Evolutionary conservation across 768 basidiomycete species (phyloP).

Genomic region (Fibroporia radiculosa): DNA sequence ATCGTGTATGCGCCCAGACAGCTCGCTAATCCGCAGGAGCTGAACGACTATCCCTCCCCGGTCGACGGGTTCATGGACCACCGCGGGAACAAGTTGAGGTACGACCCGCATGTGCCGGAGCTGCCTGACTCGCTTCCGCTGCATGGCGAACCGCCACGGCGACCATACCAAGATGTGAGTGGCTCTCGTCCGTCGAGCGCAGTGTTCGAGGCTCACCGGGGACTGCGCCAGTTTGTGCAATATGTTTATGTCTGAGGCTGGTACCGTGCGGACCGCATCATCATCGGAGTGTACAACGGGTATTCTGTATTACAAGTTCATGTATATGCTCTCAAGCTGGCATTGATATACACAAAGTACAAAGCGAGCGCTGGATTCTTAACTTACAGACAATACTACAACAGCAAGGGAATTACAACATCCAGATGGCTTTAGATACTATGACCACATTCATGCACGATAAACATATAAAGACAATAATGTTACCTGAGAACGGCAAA

Average conservation of each 20-base stretch:
- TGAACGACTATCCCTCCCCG: slow-evolving; percentile 50
- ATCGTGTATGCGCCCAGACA: slow-evolving; percentile 60
- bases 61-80: slow-evolving; percentile 52
- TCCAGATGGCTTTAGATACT: too few species aligned
- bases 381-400: too few species aligned
- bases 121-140: slow-evolving; percentile 55
- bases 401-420: too few species aligned
- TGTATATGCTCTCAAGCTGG: too few species aligned
- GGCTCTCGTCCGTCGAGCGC: not conserved
- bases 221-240: slow-evolving; percentile 10
- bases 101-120: slow-evolving; percentile 41
- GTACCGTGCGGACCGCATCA: not conserved
- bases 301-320: too few species aligned
- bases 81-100: slow-evolving; percentile 33
- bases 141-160: slow-evolving; percentile 42
- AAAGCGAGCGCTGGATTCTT: too few species aligned
- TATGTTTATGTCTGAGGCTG: slow-evolving; percentile 8
- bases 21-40: slow-evolving; percentile 50
- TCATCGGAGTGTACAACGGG: not conserved
- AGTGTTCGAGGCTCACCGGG: not conserved
- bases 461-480: too few species aligned
- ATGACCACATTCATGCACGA: too few species aligned
- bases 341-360: too few species aligned
- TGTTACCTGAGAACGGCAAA: too few species aligned
- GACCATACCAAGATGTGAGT: slow-evolving; percentile 51